Evolutionary conservation across 2,329 filamentous ascomycete species (phyloP), one percentile per base, ranked within the genome.

Genomic region (Fusarium protoensiforme): DNA sequence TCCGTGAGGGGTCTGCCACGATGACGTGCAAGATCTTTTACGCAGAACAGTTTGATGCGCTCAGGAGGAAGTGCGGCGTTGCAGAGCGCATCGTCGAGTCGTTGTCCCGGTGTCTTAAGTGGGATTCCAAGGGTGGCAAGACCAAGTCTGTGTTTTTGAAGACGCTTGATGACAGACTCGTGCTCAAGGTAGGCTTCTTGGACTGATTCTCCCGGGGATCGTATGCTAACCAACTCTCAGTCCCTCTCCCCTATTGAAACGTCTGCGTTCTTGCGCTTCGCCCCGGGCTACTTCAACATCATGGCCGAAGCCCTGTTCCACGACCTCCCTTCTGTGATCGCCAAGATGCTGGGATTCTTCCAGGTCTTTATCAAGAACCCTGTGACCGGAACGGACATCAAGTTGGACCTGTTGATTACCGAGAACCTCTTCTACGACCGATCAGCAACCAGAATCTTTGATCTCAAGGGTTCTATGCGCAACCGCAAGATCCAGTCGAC

Each of bases 21-120:
- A 97, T 98, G 89, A 92, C 96, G 58, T 98, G 97, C 86, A 99
- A 99, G 83, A 96, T 99, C 54, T 98, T 99, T 83, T 99, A 97
- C 78, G 96, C 96, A 0, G 96, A 98, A 81, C 96, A 98, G 72
- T 99, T 99, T 77, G 96, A 99, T 83, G 96, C 96, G 4, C 88
- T 99, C 41, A 91, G 96, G 64, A 90, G 94, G 65, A 98, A 98
- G 82, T 98, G 96, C 74, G 96, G 96, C 18, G 93, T 98, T 10
- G 92, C 94, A 1, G 95, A 98, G 79, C 93, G 96, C 38, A 97
- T 99, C 74, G 92, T 98, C 29, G 96, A 99, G 80, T 98, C 95
- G 2, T 86, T 99, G 24, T 98, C 96, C 9, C 91, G 96, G 22
- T 99, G 97, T 83, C 89, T 97, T 22, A 98, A 98, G 82, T 99